These are phyloP conservation scores for Cordyceps sp. DNA, from an alignment of 2,329 filamentous ascomycete genomes.

Conservation along the genomic window DNA sequence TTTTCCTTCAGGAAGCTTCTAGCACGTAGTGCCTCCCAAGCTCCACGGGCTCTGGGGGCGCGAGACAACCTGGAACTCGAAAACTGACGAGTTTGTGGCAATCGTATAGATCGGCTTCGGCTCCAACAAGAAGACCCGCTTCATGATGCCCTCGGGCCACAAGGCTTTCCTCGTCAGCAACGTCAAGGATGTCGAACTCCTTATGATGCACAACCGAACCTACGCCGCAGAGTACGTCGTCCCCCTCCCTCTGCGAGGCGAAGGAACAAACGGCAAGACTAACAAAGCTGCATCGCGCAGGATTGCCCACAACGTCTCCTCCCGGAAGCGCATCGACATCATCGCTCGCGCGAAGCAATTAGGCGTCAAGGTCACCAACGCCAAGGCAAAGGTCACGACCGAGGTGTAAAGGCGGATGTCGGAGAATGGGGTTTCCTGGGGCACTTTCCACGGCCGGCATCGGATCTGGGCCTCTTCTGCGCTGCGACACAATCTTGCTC, in stretches of 20 bases:
- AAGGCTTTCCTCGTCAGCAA: constrained; percentile 99
- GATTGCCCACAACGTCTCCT: constrained; percentile 96
- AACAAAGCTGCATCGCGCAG: constrained; percentile 36
- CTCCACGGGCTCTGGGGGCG: no score
- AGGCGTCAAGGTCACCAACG: constrained; percentile 98
- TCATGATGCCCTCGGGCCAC: constrained; percentile 98
- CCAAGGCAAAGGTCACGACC: constrained; percentile 96
- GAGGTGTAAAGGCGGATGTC: constrained; percentile 45
- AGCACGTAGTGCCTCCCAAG: no score
- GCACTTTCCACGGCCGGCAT: no score
- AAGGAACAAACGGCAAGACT: background rate
- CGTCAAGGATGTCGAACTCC: constrained; percentile 83
- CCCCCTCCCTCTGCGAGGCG: background rate
- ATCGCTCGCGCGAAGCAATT: constrained; percentile 93
- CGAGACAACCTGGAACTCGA: no score
- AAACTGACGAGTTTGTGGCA: constrained; percentile 1
- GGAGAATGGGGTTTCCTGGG: no score
- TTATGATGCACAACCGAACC: constrained; percentile 99
- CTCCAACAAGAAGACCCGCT: constrained; percentile 98
- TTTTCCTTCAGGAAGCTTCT: no score
- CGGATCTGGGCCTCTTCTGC: no score
- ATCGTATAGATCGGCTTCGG: constrained; percentile 77
- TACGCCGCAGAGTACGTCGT: constrained; percentile 88
- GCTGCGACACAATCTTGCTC: no score
- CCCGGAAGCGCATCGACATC: constrained; percentile 97